These are phyloP conservation scores for Starmerella bacillaris DNA, from an alignment of 805 yeast species.

Conservation along the genomic window DNA sequence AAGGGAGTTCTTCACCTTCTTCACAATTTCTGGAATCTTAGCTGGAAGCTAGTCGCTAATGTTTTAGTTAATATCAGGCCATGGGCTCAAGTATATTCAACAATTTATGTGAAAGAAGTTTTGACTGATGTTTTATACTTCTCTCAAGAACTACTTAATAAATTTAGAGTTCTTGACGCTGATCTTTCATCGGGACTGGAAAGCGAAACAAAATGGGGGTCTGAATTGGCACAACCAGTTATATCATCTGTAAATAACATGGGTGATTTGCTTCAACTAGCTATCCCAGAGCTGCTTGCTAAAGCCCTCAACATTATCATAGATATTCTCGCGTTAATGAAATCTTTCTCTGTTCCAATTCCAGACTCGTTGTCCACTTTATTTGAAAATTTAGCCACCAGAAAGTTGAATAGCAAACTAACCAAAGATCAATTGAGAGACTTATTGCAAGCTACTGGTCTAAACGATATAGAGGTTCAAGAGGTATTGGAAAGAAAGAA, in stretches of 20 bases:
- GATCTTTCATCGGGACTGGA: conserved; percentile 11
- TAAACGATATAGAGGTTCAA: conserved; percentile 6
- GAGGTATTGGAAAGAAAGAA: conserved; percentile 3
- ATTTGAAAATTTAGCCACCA: conserved; percentile 30
- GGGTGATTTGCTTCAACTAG: conserved; percentile 65
- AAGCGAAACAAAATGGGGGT: conserved; percentile 12
- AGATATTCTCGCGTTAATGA: conserved; percentile 18
- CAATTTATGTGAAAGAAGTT: conserved; percentile 49
- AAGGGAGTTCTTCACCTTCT: neutral
- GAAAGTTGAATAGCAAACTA: conserved; percentile 50
- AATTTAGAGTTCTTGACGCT: conserved; percentile 36
- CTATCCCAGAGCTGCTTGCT: conserved; percentile 50
- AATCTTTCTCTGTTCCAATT: conserved; percentile 28
- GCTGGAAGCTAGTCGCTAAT: conserved; percentile 58
- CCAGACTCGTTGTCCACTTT: conserved; percentile 36
- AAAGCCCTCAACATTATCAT: conserved; percentile 15
- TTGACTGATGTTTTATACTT: conserved; percentile 74
- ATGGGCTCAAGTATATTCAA: conserved; percentile 56
- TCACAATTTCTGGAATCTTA: conserved; percentile 39
- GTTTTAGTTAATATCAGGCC: conserved; percentile 46
- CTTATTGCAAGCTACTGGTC: conserved; percentile 26
- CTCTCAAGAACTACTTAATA: conserved; percentile 47
- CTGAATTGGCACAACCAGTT: conserved; percentile 23
- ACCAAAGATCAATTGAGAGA: conserved; percentile 47
- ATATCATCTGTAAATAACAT: conserved; percentile 48